phyloP scores from a whole-genome alignment of 1,284 basidiomycete species.

The Heterobasidion occidentale region DNA sequence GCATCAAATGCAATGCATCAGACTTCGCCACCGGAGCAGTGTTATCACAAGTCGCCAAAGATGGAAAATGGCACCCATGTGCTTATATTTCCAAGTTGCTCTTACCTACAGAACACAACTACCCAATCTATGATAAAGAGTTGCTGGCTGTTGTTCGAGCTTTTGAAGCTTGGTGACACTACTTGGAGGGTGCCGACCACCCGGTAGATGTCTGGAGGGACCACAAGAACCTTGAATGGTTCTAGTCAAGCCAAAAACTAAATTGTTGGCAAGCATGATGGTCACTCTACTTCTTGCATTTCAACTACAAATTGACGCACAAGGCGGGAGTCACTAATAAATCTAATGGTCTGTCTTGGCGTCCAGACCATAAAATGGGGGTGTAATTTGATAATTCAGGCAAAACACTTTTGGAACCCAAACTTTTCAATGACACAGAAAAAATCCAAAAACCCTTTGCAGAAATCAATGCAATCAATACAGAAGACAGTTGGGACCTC shows the following conservation, averaged over 20 bases:
- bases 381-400: not conserved
- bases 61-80: not conserved
- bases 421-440: not conserved
- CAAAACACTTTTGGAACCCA: not conserved
- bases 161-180: conserved; percentile 17
- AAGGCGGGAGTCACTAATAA: not conserved
- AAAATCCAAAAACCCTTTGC: not conserved
- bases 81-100: not conserved
- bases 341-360: not conserved
- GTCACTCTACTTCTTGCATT: not conserved
- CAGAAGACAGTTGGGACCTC: too few species aligned
- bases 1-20: not conserved
- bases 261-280: conserved; percentile 14
- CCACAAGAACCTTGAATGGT: conserved; percentile 20
- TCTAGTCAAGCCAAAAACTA: conserved; percentile 10
- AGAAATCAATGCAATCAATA: too few species aligned
- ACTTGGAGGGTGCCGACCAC: conserved; percentile 7
- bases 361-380: not conserved
- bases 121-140: conserved; percentile 27
- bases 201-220: conserved; percentile 16
- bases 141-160: conserved; percentile 17
- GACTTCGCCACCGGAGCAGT: not conserved
- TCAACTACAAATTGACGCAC: too few species aligned
- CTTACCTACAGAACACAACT: conserved; percentile 16
- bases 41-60: not conserved